A percentile compares a stretch with the other conserved stretches of the same genome.
Conservation (phyloP, 2,329 filamentous ascomycete genomes). For the Diaporthe eres region DNA sequence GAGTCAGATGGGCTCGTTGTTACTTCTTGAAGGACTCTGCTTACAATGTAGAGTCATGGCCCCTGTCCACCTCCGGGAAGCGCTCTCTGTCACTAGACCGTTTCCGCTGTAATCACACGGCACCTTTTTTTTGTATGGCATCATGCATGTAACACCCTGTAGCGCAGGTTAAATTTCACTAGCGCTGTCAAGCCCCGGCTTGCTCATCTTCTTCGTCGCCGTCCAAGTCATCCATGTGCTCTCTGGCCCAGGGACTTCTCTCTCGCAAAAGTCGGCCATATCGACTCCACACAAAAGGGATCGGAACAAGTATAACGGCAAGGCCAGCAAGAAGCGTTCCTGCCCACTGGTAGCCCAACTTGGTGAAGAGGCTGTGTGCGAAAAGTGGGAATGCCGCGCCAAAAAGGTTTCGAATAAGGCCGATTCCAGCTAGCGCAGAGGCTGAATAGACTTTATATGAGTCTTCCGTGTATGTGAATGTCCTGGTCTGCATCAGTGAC, state of each 20-base stretch:
- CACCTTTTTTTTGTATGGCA: background rate
- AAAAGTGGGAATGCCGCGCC: conserved; percentile 57
- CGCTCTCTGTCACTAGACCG: background rate
- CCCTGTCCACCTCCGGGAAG: no score
- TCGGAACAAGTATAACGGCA: conserved; percentile 52
- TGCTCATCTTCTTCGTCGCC: conserved; percentile 35
- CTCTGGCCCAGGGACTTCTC: conserved; percentile 48
- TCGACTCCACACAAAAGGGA: conserved; percentile 48
- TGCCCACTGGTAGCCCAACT: conserved; percentile 54
- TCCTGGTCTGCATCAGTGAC: conserved; percentile 41
- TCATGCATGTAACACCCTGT: background rate
- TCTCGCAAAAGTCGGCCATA: conserved; percentile 46
- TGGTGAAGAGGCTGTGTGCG: conserved; percentile 51
- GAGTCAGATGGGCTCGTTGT: conserved; percentile 45
- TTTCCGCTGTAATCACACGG: no score
- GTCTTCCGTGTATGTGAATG: conserved; percentile 63
- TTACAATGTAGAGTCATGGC: background rate
- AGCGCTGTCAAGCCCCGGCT: background rate
- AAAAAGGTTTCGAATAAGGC: conserved; percentile 54
- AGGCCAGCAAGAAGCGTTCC: conserved; percentile 53
- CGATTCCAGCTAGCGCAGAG: conserved; percentile 57
- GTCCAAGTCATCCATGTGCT: conserved; percentile 45
- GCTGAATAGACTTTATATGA: conserved; percentile 60
- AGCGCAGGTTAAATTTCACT: background rate
- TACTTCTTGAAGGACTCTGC: background rate